Percentiles rank a stretch among this genome's conserved stretches.
These are phyloP conservation scores for Myriosclerotinia scirpicola DNA, from an alignment of 2,329 filamentous ascomycete species.

Conservation along the genomic window DNA sequence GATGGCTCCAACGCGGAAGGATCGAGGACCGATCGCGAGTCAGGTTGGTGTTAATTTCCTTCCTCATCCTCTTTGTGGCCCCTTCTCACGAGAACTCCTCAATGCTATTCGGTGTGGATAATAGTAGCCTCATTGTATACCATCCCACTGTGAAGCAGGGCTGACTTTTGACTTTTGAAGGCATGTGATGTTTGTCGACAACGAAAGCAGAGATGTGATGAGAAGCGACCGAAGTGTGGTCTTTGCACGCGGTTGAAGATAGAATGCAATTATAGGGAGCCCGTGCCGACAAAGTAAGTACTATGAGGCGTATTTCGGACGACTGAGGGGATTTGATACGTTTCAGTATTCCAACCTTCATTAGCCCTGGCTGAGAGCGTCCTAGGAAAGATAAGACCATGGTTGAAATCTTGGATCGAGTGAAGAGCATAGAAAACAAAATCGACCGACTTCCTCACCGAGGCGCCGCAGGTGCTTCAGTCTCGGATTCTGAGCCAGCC, in stretches of 20 bases:
- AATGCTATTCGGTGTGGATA: not conserved
- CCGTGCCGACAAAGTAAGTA: conserved; percentile 62
- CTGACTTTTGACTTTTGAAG: conserved; percentile 35
- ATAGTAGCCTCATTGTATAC: not conserved
- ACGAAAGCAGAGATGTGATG: conserved; percentile 65
- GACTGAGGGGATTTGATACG: conserved; percentile 8
- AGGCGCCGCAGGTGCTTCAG: not conserved
- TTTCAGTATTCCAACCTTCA: not conserved
- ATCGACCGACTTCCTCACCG: conserved; percentile 46
- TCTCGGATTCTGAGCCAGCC: conserved; percentile 29
- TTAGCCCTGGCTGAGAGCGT: conserved; percentile 25
- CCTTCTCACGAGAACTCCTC: not conserved
- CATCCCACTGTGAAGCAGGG: not conserved
- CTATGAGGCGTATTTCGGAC: conserved; percentile 9
- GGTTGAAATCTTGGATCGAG: conserved; percentile 58
- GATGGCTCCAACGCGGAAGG: conserved; percentile 5
- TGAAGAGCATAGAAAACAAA: conserved; percentile 56
- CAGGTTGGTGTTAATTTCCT: conserved; percentile 3
- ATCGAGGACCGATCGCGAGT: conserved; percentile 15
- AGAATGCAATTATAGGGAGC: conserved; percentile 60
- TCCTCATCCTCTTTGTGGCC: not conserved
- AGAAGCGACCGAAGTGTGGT: conserved; percentile 60
- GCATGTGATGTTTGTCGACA: conserved; percentile 60
- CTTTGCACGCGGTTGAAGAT: conserved; percentile 58
- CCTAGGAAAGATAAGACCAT: conserved; percentile 62